Evolutionary conservation across 176 grass and related monocot species (phyloP).

Genomic region (Otatea glauca): DNA sequence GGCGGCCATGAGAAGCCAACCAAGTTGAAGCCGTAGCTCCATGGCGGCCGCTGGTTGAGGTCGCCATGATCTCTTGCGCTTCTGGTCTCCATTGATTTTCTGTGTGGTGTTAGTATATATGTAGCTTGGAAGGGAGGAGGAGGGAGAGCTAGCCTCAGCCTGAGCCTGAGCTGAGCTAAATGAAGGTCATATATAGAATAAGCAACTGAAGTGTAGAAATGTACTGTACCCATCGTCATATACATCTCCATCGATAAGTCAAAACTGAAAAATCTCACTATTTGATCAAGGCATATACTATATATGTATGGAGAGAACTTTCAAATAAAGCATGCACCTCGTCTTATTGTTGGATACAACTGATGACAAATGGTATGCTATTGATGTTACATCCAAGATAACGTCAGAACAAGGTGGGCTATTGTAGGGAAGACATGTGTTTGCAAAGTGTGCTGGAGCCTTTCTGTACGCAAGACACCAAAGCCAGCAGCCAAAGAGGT

Average conservation of each 20-base stretch:
- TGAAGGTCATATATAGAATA: neutral
- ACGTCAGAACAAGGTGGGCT: slow-evolving; percentile 35
- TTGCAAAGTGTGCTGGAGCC: slow-evolving; percentile 33
- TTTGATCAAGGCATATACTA: neutral
- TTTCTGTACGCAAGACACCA: slow-evolving; percentile 41
- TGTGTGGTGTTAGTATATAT: neutral
- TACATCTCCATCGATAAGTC: neutral
- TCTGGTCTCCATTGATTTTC: slow-evolving; percentile 35
- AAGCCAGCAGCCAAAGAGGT: neutral
- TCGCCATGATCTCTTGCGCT: slow-evolving; percentile 31
- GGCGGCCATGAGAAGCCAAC: slow-evolving; percentile 31
- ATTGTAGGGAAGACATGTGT: slow-evolving; percentile 47
- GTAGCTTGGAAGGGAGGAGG: neutral
- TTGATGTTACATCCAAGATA: slow-evolving; percentile 50
- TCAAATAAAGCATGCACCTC: neutral
- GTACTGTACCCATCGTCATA: neutral
- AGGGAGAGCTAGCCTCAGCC: neutral
- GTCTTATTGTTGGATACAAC: neutral
- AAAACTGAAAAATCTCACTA: neutral
- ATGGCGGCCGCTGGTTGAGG: slow-evolving; percentile 3
- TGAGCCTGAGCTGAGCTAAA: neutral
- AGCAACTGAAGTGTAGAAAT: neutral
- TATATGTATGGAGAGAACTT: neutral
- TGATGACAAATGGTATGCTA: neutral
- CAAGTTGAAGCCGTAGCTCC: slow-evolving; percentile 40